Conservation (phyloP, 306 rosid species). For the Gastrolobium bilobum region DNA sequence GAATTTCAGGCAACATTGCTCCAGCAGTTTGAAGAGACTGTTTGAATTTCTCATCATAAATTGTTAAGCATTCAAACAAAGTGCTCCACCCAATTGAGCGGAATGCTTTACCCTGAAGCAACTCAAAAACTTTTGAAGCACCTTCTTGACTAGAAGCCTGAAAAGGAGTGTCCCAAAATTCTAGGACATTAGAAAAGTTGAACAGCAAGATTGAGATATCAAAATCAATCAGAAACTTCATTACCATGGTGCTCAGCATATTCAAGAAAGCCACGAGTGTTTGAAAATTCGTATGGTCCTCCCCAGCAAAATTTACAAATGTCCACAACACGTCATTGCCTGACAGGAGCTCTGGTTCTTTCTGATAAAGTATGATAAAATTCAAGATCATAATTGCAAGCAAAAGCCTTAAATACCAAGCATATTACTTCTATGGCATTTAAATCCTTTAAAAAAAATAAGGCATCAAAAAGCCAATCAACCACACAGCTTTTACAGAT, state of each 20-base stretch:
- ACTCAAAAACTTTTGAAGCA: conserved; percentile 91
- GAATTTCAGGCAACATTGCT: conserved; percentile 85
- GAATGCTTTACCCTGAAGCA: conserved; percentile 93
- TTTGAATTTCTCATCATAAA: conserved; percentile 93
- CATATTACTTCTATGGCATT: conserved; percentile 8
- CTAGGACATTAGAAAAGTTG: conserved; percentile 12
- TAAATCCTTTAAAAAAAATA: conserved; percentile 25
- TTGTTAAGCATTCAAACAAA: conserved; percentile 90
- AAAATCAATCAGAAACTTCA: conserved; percentile 36
- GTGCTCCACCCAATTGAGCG: conserved; percentile 99
- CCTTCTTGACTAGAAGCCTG: conserved; percentile 97
- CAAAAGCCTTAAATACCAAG: conserved; percentile 33
- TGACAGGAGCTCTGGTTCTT: conserved; percentile 92
- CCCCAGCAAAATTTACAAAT: conserved; percentile 97
- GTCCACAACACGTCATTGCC: conserved; percentile 98
- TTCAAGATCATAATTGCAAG: conserved; percentile 48
- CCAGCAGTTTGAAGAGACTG: conserved; percentile 94
- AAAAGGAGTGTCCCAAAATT: conserved; percentile 42
- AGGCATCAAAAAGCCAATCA: conserved; percentile 29
- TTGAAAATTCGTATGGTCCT: conserved; percentile 94
- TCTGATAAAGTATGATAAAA: conserved; percentile 60
- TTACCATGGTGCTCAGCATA: conserved; percentile 96
- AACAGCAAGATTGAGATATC: conserved; percentile 24
- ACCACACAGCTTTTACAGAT: conserved; percentile 15
- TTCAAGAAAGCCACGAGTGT: conserved; percentile 95